These are phyloP conservation scores for Arthrinium puccinioides DNA, from an alignment of 2,329 filamentous ascomycete species.

Conservation along the genomic window DNA sequence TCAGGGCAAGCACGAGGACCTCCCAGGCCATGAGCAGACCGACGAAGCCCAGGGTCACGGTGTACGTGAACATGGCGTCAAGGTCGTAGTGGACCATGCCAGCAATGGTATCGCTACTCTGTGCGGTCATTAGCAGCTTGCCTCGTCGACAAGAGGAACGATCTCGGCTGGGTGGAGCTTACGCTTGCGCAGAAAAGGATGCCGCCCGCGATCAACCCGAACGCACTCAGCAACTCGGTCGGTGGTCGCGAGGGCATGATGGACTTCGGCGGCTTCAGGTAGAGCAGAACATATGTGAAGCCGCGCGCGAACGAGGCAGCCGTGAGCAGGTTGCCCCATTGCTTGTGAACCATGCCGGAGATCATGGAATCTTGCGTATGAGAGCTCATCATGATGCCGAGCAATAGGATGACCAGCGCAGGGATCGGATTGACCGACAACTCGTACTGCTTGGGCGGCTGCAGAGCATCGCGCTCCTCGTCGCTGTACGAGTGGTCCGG, in stretches of 20 bases:
- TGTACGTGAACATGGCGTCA: slow-evolving; percentile 92
- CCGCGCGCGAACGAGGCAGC: slow-evolving; percentile 73
- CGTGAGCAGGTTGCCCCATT: slow-evolving; percentile 83
- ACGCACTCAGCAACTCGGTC: slow-evolving; percentile 79
- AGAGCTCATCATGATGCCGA: slow-evolving; percentile 92
- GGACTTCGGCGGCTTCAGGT: slow-evolving; percentile 72
- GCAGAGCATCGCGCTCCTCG: slow-evolving; percentile 42
- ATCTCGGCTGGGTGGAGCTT: too few relatives aligned
- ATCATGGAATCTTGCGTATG: slow-evolving; percentile 80
- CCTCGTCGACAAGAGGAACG: too few relatives aligned
- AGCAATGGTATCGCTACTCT: slow-evolving; percentile 62
- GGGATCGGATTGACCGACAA: slow-evolving; percentile 86
- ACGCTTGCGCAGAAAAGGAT: slow-evolving; percentile 89
- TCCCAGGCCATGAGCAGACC: slow-evolving; percentile 82
- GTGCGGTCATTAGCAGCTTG: slow-evolving; percentile 6
- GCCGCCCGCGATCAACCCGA: slow-evolving; percentile 81
- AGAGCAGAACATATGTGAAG: slow-evolving; percentile 73
- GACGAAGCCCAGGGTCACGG: slow-evolving; percentile 76
- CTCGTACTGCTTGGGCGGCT: slow-evolving; percentile 58
- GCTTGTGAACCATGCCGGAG: slow-evolving; percentile 85
- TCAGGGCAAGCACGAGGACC: slow-evolving; percentile 69
- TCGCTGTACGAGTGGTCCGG: slow-evolving; percentile 27
- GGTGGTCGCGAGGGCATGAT: slow-evolving; percentile 78
- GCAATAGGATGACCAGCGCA: slow-evolving; percentile 73
- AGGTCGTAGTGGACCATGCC: slow-evolving; percentile 71